phyloP scores from a whole-genome alignment of 2,329 filamentous ascomycete genomes.

The Aspergillus sp. region DNA sequence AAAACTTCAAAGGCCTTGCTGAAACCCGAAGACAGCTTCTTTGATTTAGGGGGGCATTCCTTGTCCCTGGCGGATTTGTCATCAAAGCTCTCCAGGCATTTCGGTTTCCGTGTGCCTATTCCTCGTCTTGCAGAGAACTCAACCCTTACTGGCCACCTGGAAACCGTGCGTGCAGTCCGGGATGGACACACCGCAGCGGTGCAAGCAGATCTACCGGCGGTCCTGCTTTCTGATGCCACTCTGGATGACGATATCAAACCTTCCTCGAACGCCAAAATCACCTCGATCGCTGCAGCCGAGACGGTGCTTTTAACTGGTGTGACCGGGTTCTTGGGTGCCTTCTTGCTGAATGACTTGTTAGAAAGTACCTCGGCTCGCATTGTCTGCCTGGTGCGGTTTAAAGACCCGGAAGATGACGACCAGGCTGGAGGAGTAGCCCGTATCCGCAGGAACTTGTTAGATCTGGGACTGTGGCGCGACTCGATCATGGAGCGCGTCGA shows the following conservation, averaged over 20 bases:
- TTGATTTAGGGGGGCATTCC: slow-evolving; percentile 72
- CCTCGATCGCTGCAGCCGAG: slow-evolving; percentile 55
- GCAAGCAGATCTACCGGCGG: slow-evolving; percentile 64
- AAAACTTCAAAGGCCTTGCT: slow-evolving; percentile 56
- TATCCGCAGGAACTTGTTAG: slow-evolving; percentile 67
- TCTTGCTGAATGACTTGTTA: slow-evolving; percentile 60
- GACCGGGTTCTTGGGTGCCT: slow-evolving; percentile 69
- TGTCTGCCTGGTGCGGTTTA: slow-evolving; percentile 65
- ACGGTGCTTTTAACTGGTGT: slow-evolving; percentile 66
- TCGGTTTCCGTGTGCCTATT: slow-evolving; percentile 65
- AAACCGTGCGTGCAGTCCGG: slow-evolving; percentile 60
- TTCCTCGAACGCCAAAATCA: slow-evolving; percentile 42
- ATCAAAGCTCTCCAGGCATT: slow-evolving; percentile 58
- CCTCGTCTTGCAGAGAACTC: slow-evolving; percentile 62
- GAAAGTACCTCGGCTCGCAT: slow-evolving; percentile 61
- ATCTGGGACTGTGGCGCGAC: slow-evolving; percentile 69
- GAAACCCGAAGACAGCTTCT: slow-evolving; percentile 66
- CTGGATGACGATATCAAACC: slow-evolving; percentile 62
- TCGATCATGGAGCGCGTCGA: slow-evolving; percentile 70
- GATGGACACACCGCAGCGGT: slow-evolving; percentile 67
- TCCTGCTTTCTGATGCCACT: slow-evolving; percentile 57
- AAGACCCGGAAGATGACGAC: slow-evolving; percentile 57
- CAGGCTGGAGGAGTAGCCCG: slow-evolving; percentile 61
- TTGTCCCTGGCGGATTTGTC: slow-evolving; percentile 68
- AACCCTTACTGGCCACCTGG: slow-evolving; percentile 63